Percentiles rank a stretch among this genome's conserved stretches.
phyloP scores from a whole-genome alignment of 169 alveolate genomes.

The Neospora caninum region DNA sequence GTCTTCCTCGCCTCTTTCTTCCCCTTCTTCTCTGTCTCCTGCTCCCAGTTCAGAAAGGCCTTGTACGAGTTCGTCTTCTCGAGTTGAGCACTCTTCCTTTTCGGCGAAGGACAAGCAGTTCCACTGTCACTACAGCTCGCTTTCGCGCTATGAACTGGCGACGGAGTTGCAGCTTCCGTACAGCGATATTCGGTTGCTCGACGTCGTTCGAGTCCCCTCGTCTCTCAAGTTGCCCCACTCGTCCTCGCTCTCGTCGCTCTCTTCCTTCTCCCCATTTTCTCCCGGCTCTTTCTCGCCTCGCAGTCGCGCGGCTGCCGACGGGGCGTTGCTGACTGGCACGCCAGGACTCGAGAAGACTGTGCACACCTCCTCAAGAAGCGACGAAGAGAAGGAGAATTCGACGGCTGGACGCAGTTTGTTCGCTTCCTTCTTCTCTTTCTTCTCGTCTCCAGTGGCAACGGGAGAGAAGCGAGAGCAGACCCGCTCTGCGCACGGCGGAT shows the following conservation, averaged over 20 bases:
- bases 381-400: no score
- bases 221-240: not conserved
- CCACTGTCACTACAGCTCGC: not conserved
- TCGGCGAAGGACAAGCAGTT: not conserved
- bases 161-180: not conserved
- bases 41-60: no score
- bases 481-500: not conserved
- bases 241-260: not conserved
- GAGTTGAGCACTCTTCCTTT: no score
- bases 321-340: constrained; percentile 26
- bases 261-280: not conserved
- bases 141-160: constrained; percentile 7
- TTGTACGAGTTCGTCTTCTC: no score
- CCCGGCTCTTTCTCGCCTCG: not conserved
- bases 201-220: constrained; percentile 7
- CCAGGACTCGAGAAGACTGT: not conserved
- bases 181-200: constrained; percentile 34
- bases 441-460: not conserved
- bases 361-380: not conserved
- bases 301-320: not conserved
- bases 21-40: no score
- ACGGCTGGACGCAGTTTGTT: not conserved
- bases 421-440: not conserved
- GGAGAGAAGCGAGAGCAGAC: not conserved
- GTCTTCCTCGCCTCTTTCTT: not conserved